Base-by-base conservation (phyloP, 495 filamentous ascomycete species). In the Hypomontagnella monticulosa region DNA sequence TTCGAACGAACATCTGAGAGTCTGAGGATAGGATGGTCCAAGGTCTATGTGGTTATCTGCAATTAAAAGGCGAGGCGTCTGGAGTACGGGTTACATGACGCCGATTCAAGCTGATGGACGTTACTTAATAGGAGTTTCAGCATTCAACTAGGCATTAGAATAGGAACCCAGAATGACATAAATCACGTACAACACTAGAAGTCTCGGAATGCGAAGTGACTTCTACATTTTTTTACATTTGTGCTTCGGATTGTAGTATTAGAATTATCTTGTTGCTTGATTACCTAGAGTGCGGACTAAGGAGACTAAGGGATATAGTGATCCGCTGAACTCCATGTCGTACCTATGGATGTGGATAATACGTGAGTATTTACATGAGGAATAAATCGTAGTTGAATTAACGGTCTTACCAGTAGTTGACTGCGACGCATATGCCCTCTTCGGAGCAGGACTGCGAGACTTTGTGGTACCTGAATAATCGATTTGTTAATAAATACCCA, bases 361-460 rank as follows among this genome's bases (percentile, higher is more conserved):
- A 27, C 23, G 54, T 34, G 18, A 23, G 16, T n/a, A 40, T 27
- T 30, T 40, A 1, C 7, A 30, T 10, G 34, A 7, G 8, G 14
- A 38, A 9, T 38, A 12, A 7, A 14, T 11, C 3, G 9, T 3
- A 36, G 34, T 8, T 1, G 9, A 14, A 34, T 37, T 33, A 27
- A 32, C 1, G 10, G 10, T 57, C 79, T 72, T 81, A 91, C 90
- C 90, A 93, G 69, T 93, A 93, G 74, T 93, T 93, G 3, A 92
- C 89, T 0, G 89, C 88, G 53, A 86, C 84, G 55, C 87, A 91
- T 10, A 92, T 83, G 0, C 87, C 85, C 56, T 91, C 88, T 11
- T 82, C 74, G 0, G 77, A 79, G 53, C 81, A 85, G 0, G 79
- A 81, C 69, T 93, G 91, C 2, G 84, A 85, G 8, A 93, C 91